Percentiles rank a stretch among this genome's conserved stretches.
phyloP scores from a whole-genome alignment of 2,329 filamentous ascomycete genomes.

The Tolypocladium cylindrosporum region DNA sequence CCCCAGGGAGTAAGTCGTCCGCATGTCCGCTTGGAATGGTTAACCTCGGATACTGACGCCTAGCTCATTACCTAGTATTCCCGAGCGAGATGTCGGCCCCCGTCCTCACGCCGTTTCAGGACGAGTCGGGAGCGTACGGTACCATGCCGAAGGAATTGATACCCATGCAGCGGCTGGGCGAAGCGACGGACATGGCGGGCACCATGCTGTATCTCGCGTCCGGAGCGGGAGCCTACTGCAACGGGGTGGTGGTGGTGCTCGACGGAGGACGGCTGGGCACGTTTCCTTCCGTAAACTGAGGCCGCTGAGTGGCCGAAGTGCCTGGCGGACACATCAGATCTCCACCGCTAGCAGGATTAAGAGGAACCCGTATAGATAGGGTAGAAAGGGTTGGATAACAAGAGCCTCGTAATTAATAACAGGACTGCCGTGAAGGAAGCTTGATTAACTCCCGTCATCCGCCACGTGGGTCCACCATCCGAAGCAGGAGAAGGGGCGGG shows the following conservation, averaged over 20 bases:
- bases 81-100: constrained; percentile 49
- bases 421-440: background rate
- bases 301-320: background rate
- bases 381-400: background rate
- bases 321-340: background rate
- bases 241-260: constrained; percentile 50
- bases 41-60: background rate
- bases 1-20: constrained; percentile 36
- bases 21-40: background rate
- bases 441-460: background rate
- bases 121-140: constrained; percentile 19
- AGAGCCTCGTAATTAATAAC: background rate
- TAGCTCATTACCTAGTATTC: constrained; percentile 33
- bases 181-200: constrained; percentile 51
- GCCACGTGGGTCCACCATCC: background rate
- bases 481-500: background rate
- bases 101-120: constrained; percentile 30
- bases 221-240: constrained; percentile 54
- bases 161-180: constrained; percentile 50
- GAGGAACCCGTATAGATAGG: background rate
- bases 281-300: constrained; percentile 43
- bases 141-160: constrained; percentile 32
- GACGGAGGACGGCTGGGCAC: constrained; percentile 53
- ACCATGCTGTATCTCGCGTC: constrained; percentile 56
- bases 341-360: background rate